Base-by-base conservation (phyloP, 768 basidiomycete genomes). In the Boletellus ananas region DNA sequence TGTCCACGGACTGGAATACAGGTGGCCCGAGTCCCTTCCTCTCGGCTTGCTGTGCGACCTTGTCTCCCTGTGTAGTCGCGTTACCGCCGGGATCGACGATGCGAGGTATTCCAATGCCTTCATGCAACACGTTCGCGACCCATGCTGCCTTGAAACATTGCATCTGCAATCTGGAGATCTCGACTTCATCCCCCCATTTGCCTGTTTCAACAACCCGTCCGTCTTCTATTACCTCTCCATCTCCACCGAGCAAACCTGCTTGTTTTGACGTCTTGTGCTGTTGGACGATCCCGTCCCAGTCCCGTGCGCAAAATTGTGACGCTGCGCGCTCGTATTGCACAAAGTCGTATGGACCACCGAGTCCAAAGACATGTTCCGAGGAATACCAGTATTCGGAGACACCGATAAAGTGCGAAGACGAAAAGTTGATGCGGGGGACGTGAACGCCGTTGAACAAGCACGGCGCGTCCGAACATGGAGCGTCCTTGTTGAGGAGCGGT, bases 91-190 rank as follows among this genome's bases (percentile, higher is more conserved):
- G 75, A 66, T 97, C 95, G 45, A 90, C 80, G 29, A 96, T 84
- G 23, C 96, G 79, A 21, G 96, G 96, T 65, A 99, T 81, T 9
- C 94, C 94, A 43, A 99, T 85, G 27, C 96, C 96, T 64, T 96
- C 92, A 58, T 98, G 95, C 2, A 99, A 70, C 34, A 99, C 87
- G 68, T 98, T 97, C 45, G 88, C 85, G 47, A 99, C 80, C 96
- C 96, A 99, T 2, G 96, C 94, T 1, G 95, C 93, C 69, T 99
- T 99, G 84, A 99, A 99, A 66, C 96, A 99, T 65, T 98, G 96
- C 89, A 95, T 90, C 71, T 95, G 83, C 51, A 99, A 71, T 40
- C 95, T 80, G 20, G 89, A 80, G 33, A 90, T 69, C 65, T 94
- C 94, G 50, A 95, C 85, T 47, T 80, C 72, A 34, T 81, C 74